A percentile compares a stretch with the other conserved stretches of the same genome.
Conservation (phyloP, 805 yeast species). For the Kodamaea hsintzibuensis region DNA sequence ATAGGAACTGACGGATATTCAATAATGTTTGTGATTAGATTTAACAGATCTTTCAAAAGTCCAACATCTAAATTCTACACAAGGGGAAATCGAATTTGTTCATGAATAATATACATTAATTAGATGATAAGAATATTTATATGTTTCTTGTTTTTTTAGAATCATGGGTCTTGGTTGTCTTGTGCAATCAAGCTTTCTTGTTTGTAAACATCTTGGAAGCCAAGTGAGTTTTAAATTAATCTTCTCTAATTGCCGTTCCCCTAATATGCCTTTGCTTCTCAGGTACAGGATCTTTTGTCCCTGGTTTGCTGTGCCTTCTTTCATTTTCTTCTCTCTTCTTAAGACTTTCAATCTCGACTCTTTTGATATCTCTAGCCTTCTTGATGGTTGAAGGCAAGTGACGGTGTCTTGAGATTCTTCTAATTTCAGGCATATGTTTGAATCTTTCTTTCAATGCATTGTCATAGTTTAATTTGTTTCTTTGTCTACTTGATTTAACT, state of each 20-base stretch:
- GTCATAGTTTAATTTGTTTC: constrained; percentile 85
- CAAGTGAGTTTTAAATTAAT: constrained; percentile 3
- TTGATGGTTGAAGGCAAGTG: constrained; percentile 86
- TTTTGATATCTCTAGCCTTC: constrained; percentile 85
- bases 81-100: no score
- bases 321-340: constrained; percentile 83
- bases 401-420: constrained; percentile 86
- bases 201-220: neutral
- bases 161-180: no score
- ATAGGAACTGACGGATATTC: no score
- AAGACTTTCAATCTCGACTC: constrained; percentile 66
- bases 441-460: constrained; percentile 88
- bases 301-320: constrained; percentile 72
- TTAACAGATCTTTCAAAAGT: no score
- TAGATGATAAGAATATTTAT: neutral
- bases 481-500: constrained; percentile 76
- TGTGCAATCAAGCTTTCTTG: neutral
- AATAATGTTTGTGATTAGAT: no score
- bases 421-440: constrained; percentile 95
- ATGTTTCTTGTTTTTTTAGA: neutral
- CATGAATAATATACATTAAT: no score
- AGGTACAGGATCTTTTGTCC: constrained; percentile 52
- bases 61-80: no score
- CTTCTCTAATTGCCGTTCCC: constrained; percentile 68
- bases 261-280: constrained; percentile 89